These are phyloP conservation scores for Stromatinia cepivora DNA, from an alignment of 2,329 filamentous ascomycete genomes.

Conservation along the genomic window DNA sequence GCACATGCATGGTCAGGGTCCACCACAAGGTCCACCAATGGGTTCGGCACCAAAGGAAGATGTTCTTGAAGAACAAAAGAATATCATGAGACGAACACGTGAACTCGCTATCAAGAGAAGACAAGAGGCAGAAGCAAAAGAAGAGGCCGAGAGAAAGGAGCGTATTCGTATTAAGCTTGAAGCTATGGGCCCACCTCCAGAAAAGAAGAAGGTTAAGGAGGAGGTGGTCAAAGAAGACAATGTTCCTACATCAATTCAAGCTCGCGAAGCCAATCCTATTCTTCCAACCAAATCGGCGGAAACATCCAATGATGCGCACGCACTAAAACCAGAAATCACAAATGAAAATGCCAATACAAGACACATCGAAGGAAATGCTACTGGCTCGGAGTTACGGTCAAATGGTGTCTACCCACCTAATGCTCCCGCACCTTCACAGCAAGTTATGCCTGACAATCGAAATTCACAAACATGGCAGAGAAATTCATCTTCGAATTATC, in stretches of 20 bases:
- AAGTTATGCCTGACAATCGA: slow-evolving; percentile 30
- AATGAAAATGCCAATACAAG: slow-evolving; percentile 16
- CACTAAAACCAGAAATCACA: slow-evolving; percentile 23
- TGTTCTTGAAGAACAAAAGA: slow-evolving; percentile 65
- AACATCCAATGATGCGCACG: slow-evolving; percentile 25
- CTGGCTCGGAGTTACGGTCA: slow-evolving; percentile 26
- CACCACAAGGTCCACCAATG: slow-evolving; percentile 34
- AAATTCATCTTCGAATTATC: slow-evolving; percentile 40
- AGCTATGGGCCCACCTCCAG: slow-evolving; percentile 64
- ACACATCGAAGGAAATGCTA: slow-evolving; percentile 24
- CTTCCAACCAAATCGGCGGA: slow-evolving; percentile 26
- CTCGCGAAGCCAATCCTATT: slow-evolving; percentile 30
- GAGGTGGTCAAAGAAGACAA: slow-evolving; percentile 50
- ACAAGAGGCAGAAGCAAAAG: slow-evolving; percentile 67
- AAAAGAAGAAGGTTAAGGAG: slow-evolving; percentile 59
- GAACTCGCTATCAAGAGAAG: slow-evolving; percentile 69
- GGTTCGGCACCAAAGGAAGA: slow-evolving; percentile 47
- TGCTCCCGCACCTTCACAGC: slow-evolving; percentile 35
- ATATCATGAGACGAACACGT: slow-evolving; percentile 69
- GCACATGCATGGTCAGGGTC: slow-evolving; percentile 26
- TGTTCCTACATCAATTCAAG: slow-evolving; percentile 40
- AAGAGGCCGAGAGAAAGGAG: slow-evolving; percentile 70
- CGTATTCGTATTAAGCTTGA: slow-evolving; percentile 72
- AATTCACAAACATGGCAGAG: slow-evolving; percentile 39
- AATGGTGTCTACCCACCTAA: slow-evolving; percentile 34